Conservation (phyloP, 2,329 filamentous ascomycete genomes). For the Calonectria fujianensis region DNA sequence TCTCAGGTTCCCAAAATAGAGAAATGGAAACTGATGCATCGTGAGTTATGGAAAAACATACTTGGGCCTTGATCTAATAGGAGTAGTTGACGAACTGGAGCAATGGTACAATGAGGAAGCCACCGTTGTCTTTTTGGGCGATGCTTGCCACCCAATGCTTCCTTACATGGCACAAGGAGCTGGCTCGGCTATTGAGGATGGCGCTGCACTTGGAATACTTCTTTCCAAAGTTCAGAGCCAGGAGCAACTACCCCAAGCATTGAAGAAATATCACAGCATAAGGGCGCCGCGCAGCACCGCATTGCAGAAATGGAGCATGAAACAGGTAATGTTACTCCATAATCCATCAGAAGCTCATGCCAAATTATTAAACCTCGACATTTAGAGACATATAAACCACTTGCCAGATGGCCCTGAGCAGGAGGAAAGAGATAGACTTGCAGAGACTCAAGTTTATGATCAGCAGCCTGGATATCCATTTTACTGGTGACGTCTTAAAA, state of each 20-base stretch:
- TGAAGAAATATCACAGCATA: neutral
- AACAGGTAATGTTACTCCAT: neutral
- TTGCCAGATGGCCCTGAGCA: slow-evolving; percentile 5
- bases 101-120: slow-evolving; percentile 4
- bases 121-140: neutral
- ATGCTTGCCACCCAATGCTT: slow-evolving; percentile 11
- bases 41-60: neutral
- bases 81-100: neutral
- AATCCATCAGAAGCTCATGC: neutral
- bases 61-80: neutral
- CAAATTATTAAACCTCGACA: neutral
- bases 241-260: neutral
- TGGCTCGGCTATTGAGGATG: slow-evolving; percentile 1
- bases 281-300: neutral
- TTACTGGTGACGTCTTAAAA: neutral
- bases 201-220: neutral
- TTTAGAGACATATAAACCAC: neutral
- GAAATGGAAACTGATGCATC: slow-evolving; percentile 8
- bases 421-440: neutral
- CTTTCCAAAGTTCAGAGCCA: neutral
- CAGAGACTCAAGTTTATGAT: neutral
- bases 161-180: slow-evolving; percentile 10
- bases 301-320: slow-evolving; percentile 8
- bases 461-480: slow-evolving; percentile 6
- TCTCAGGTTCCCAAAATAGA: slow-evolving; percentile 7